Evolutionary conservation across 2,329 filamentous ascomycete genomes (phyloP).

Genomic region (Colletotrichum musae): DNA sequence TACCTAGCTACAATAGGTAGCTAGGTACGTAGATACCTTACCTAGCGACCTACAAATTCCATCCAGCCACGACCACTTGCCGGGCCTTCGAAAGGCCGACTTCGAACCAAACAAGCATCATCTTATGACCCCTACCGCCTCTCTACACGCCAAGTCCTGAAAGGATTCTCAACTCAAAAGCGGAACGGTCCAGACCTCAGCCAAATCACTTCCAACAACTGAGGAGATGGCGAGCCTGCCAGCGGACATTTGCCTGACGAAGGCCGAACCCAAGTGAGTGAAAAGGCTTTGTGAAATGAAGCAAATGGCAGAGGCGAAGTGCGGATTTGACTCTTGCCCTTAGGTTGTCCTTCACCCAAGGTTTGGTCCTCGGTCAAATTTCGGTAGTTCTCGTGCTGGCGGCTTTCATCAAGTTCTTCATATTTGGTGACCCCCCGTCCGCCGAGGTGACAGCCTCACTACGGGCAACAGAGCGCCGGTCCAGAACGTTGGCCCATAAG

Average conservation of each 20-base stretch:
- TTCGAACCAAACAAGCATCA: too few species aligned
- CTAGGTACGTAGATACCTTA: too few species aligned
- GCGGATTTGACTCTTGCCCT: conserved; percentile 20
- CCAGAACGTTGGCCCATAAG: conserved; percentile 82
- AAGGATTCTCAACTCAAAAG: too few species aligned
- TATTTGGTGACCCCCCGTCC: conserved; percentile 93
- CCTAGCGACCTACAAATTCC: too few species aligned
- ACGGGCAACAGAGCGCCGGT: conserved; percentile 81
- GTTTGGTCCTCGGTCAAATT: conserved; percentile 92
- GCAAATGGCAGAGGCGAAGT: background rate
- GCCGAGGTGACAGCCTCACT: conserved; percentile 84
- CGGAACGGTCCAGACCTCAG: too few species aligned
- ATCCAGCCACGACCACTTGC: too few species aligned
- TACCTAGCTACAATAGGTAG: too few species aligned
- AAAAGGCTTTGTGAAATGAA: background rate
- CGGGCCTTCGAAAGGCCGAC: too few species aligned
- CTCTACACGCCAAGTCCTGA: too few species aligned
- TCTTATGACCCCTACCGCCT: too few species aligned
- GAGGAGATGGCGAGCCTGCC: conserved; percentile 36
- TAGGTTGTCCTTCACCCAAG: conserved; percentile 92
- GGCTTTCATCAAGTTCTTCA: conserved; percentile 99
- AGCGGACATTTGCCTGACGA: conserved; percentile 50
- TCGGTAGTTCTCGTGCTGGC: conserved; percentile 92
- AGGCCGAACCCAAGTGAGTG: conserved; percentile 45
- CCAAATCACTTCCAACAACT: background rate